phyloP scores from a whole-genome alignment of 2,329 filamentous ascomycete genomes.

The Spiromastix sp. region DNA sequence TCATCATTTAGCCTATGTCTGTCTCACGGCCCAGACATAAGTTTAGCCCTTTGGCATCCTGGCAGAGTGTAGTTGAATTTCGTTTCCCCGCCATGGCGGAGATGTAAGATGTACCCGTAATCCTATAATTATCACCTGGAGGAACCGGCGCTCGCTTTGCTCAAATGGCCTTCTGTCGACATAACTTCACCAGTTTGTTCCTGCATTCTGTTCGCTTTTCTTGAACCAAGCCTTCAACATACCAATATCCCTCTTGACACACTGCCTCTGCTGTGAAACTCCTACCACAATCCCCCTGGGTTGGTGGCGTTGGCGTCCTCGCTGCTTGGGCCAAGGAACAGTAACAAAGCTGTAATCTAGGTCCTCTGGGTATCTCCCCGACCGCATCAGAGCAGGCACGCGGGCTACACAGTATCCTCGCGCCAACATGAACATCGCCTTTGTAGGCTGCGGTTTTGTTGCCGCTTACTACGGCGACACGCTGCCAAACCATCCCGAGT shows the following conservation, averaged over 20 bases:
- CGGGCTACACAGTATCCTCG: slow-evolving; percentile 1
- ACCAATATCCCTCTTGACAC: neutral
- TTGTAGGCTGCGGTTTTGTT: slow-evolving; percentile 2
- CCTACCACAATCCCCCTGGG: neutral
- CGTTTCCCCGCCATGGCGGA: neutral
- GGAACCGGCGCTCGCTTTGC: neutral
- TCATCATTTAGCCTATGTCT: slow-evolving; percentile 1
- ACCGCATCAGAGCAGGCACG: too few species aligned
- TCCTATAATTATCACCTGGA: neutral
- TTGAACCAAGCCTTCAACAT: too few species aligned
- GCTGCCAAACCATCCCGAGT: slow-evolving; percentile 1
- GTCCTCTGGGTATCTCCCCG: too few species aligned
- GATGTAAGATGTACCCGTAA: neutral
- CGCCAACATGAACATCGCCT: slow-evolving; percentile 2
- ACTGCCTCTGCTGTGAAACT: slow-evolving; percentile 2
- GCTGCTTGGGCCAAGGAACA: too few species aligned
- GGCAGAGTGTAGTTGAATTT: neutral
- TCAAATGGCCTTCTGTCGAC: neutral
- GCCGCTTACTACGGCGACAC: slow-evolving; percentile 1
- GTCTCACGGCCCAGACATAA: too few species aligned
- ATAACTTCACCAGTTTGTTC: slow-evolving; percentile 1
- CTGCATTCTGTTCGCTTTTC: slow-evolving; percentile 1
- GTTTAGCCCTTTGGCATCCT: neutral
- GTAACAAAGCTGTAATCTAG: slow-evolving; percentile 1
- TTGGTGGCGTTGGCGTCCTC: too few species aligned